Evolutionary conservation across 2,329 filamentous ascomycete genomes (phyloP).

Genomic region (Colletotrichum camelliae): DNA sequence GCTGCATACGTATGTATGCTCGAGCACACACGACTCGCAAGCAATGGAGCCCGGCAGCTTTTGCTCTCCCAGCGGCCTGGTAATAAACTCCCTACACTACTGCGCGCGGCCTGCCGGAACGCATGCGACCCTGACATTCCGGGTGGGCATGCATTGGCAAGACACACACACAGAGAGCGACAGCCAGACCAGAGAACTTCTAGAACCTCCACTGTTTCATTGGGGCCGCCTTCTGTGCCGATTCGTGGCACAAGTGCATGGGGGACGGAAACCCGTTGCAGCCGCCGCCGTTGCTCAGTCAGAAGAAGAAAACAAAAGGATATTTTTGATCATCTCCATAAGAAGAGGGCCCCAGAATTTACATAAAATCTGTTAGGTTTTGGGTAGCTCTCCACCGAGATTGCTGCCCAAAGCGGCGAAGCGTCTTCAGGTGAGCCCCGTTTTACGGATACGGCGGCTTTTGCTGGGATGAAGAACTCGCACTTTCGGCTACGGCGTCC

Average conservation of each 20-base stretch:
- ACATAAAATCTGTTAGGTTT: not conserved
- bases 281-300: conserved; percentile 15
- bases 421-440: conserved; percentile 12
- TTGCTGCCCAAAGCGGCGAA: conserved; percentile 9
- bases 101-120: not conserved
- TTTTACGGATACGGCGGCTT: not conserved
- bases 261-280: not conserved
- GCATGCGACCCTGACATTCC: not conserved
- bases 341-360: not conserved
- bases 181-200: not conserved
- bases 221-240: not conserved
- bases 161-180: not conserved
- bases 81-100: not conserved
- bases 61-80: not conserved
- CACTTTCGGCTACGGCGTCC: conserved; percentile 11
- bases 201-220: conserved; percentile 1
- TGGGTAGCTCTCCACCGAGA: conserved; percentile 10
- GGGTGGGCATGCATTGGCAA: not conserved
- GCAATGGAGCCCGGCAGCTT: not conserved
- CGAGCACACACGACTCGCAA: not conserved
- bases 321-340: not conserved
- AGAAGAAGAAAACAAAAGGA: conserved; percentile 1
- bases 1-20: not conserved
- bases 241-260: not conserved
- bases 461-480: not conserved